These are phyloP conservation scores for Miscanthus sacchariflorus DNA, from an alignment of 202 grass and related monocot genomes.

Conservation along the genomic window DNA sequence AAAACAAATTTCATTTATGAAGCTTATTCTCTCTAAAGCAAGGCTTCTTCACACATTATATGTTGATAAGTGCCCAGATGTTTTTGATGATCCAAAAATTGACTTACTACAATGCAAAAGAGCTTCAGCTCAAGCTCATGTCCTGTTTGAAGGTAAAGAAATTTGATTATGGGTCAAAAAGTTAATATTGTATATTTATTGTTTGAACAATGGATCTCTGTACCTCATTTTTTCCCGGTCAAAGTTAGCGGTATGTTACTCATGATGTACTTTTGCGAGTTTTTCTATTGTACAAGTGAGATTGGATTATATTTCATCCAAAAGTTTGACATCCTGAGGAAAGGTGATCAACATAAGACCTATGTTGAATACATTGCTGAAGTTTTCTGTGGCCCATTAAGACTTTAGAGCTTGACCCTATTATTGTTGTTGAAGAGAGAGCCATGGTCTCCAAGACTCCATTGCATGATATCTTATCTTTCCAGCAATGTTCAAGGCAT, in stretches of 20 bases:
- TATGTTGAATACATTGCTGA: neutral
- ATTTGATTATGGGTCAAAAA: neutral
- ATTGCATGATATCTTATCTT: neutral
- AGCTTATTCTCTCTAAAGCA: neutral
- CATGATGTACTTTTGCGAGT: neutral
- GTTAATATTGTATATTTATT: neutral
- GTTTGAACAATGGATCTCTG: neutral
- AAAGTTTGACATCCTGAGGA: neutral
- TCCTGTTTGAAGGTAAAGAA: neutral
- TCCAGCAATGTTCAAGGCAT: neutral
- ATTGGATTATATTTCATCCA: neutral
- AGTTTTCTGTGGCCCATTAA: neutral
- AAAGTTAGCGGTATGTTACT: neutral
- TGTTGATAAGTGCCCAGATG: neutral
- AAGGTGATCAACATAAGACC: neutral
- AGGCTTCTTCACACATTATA: neutral
- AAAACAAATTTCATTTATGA: conserved; percentile 39
- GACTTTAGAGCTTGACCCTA: neutral
- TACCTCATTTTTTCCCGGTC: neutral
- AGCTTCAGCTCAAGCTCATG: neutral
- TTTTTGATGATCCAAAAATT: neutral
- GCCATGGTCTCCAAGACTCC: neutral
- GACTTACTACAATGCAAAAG: neutral
- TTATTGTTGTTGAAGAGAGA: neutral
- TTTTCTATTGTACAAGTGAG: neutral